Evolutionary conservation across 2,329 filamentous ascomycete genomes (phyloP), one percentile per base, ranked within the genome.

Genomic region (Neoscytalidium dimidiatum): DNA sequence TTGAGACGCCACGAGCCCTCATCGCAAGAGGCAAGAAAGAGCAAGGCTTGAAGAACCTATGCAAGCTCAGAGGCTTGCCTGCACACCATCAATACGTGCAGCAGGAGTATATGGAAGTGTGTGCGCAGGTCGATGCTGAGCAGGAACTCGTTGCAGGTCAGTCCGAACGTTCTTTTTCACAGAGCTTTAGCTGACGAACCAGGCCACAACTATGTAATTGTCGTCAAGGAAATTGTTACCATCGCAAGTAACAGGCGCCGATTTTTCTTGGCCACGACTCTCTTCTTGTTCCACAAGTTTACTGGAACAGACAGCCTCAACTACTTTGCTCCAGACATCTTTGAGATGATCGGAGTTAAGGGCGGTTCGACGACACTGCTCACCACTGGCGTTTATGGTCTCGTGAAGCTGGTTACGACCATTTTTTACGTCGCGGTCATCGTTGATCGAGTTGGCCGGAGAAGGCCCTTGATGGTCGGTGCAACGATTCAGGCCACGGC

Each of bases 231-330:
- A 23, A 74, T 76, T 8, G 68, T 69, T 46, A 71, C 69, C 6
- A 70, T 73, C 23, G 67, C 64, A 14, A 74, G 70, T 62, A 78
- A 77, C 48, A 68, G 73, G 1, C 73, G 74, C 13, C 74, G 75
- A 1, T 74, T 78, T 53, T 73, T 78, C 62, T 69, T 78, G 8
- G 72, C 76, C 1, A 68, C 74, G 2, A 75, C 75, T 69, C 66
- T 79, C 11, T 78, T 79, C 62, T 46, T 81, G 1, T 80, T 80
- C 64, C 78, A 80, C 68, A 80, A 81, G 38, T 75, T 79, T 26
- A 80, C 77, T 2, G 78, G 79, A 0, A 80, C 77, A 1, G 77
- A 80, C 66, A 72, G 72, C 5, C 60, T 81, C 19, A 80, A 80
- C 68, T 80, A 80, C 66, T 80, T 76, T 41, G 75, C 77, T 0